Evolutionary conservation across 164 flowering plant genomes (phyloP), one percentile per base, ranked within the genome.

Genomic region (Piper betle): DNA sequence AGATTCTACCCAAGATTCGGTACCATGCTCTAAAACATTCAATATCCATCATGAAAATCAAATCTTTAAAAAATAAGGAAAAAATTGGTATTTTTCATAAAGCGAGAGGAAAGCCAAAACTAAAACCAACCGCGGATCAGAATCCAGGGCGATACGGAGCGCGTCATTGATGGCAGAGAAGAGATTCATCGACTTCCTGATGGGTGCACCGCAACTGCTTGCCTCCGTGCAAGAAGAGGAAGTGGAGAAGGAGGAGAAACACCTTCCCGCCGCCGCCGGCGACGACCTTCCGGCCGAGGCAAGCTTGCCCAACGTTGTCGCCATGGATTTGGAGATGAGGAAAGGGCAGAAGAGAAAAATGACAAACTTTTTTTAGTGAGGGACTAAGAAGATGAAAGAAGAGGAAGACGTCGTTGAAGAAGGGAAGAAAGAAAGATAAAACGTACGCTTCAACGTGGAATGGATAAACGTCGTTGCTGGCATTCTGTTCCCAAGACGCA

Each of bases 91-190:
- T 1, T 46, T 46, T 5, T 3, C 50, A 37, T 1, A 52, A 43
- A 52, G 39, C n/a, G 17, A 8, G 18, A n/a, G 19, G 58, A 19
- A 55, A 3, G 11, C 5, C 37, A 33, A 5, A 56, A 56, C 59
- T 25, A 61, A 33, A 60, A 59, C 69, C 11, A 48, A 75, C 78
- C 75, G 73, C 42, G 78, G 78, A 69, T 75, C 78, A 25, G 73
- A 66, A 57, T 75, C 78, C 3, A 75, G 67, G 6, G 78, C 75
- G 10, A 75, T 64, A 55, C 61, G 63, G 38, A 75, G 78, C 0
- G 78, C 78, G 56, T 75, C 71, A 59, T 75, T 75, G 60, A 75
- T 72, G 40, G 78, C 78, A 39, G 78, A 53, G 66, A 75, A 75
- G 61, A 75, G 78, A 64, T 75, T 75, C 40, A 69, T 62, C 20